Base-by-base conservation (phyloP, 2,329 filamentous ascomycete genomes). In the Paraphoma sp. region DNA sequence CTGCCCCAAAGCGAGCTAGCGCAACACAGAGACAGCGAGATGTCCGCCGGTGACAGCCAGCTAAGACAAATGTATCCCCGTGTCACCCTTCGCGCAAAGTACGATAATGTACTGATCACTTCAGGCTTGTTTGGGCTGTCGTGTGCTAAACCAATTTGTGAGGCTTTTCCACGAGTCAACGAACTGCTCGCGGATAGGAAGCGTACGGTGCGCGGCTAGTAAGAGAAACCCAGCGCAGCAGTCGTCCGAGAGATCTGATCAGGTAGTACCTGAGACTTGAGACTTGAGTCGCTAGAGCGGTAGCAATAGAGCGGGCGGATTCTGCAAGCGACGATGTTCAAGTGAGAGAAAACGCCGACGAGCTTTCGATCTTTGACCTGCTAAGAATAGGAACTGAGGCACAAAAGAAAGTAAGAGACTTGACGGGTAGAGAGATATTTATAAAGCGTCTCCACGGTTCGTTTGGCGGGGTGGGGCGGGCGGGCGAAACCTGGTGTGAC, bases 261-360 rank as follows among this genome's bases (percentile, higher is more conserved):
- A 38, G 16, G n/a, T 42, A n/a, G n/a, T n/a, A n/a, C n/a, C n/a
- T n/a, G 12, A 3, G 12, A 10, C 47, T 42, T 49, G 47, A 3
- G 31, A 14, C n/a, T 10, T 30, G 45, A 6, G 3, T 14, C 12
- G 30, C 9, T 41, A 1, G 36, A 5, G 29, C 33, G 40, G 48
- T 41, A 46, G 47, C 36, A 49, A 49, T 53, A 28, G 18, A 18
- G 14, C 14, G 43, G 42, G 44, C 44, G 44, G 16, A 53, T 43
- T 36, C 18, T 47, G 50, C 41, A 40, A n/a, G 48, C 45, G 16
- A 51, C 4, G 28, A 52, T 44, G 33, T 33, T 49, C 40, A 51
- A 43, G 51, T 62, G 51, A 62, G 53, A 53, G 53, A 50, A 23
- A 23, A 51, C 14, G 6, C 31, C 6, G 3, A 47, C 40, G 29